phyloP scores from a whole-genome alignment of 441 rosid species.

The Populus hybrid region DNA sequence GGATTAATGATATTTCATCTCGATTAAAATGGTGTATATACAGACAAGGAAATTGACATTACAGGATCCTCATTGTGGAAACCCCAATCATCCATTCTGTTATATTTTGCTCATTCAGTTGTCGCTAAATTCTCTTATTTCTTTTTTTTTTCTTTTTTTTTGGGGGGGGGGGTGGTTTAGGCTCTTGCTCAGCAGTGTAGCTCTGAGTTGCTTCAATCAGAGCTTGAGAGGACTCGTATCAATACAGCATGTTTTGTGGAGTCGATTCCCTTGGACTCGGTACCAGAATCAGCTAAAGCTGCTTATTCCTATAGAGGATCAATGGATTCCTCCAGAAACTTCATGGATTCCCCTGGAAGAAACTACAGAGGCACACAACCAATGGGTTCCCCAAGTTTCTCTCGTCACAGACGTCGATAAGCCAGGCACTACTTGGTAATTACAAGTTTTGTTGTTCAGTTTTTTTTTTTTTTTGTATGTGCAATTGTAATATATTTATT shows the following conservation, averaged over 20 bases:
- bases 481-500: conserved; percentile 13
- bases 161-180: conserved; percentile 29
- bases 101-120: not conserved
- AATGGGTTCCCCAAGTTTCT: conserved; percentile 54
- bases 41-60: not conserved
- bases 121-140: not conserved
- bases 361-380: conserved; percentile 55
- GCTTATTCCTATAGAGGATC: conserved; percentile 56
- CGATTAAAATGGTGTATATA: not conserved
- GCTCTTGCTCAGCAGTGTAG: conserved; percentile 85
- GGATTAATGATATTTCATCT: not conserved
- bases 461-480: conserved; percentile 7
- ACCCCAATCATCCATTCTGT: not conserved
- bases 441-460: conserved; percentile 4
- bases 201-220: conserved; percentile 73
- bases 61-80: not conserved
- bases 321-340: conserved; percentile 58
- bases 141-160: not conserved
- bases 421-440: not conserved
- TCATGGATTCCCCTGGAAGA: conserved; percentile 70
- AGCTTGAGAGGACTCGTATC: conserved; percentile 87
- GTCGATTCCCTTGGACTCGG: conserved; percentile 59
- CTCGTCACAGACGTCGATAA: conserved; percentile 65
- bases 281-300: conserved; percentile 65
- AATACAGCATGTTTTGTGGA: conserved; percentile 89